Evolutionary conservation across 2,329 filamentous ascomycete genomes (phyloP).

Genomic region (Alternaria brassicicola): DNA sequence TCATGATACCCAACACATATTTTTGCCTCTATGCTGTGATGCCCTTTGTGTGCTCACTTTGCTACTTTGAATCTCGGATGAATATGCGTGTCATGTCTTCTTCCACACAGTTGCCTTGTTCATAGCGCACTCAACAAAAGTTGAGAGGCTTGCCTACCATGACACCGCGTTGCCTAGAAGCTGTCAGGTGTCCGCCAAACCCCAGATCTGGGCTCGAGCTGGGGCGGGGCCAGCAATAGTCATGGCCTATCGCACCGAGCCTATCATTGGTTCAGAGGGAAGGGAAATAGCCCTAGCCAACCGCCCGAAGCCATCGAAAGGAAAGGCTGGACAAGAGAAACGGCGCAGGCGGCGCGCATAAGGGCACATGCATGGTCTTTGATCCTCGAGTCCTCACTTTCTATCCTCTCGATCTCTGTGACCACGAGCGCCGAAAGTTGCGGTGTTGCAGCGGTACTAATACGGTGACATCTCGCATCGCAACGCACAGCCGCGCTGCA

Average conservation of each 20-base stretch:
- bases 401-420: conserved; percentile 1
- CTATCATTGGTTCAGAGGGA: conserved; percentile 14
- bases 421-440: neutral
- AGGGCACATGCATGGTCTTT: conserved; percentile 7
- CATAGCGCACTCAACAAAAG: neutral
- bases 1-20: conserved; percentile 29
- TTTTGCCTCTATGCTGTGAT: conserved; percentile 1
- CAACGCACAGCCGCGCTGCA: neutral
- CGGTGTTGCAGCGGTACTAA: neutral
- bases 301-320: conserved; percentile 14
- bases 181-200: conserved; percentile 10
- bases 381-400: conserved; percentile 12
- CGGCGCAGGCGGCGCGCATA: neutral
- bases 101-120: neutral
- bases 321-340: conserved; percentile 7
- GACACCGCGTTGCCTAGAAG: conserved; percentile 3
- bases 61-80: neutral
- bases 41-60: neutral
- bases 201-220: conserved; percentile 18
- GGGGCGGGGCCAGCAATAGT: conserved; percentile 11
- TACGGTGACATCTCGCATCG: neutral
- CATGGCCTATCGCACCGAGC: conserved; percentile 12
- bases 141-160: neutral
- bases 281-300: conserved; percentile 18
- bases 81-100: neutral